Evolutionary conservation across 352 stramenopile genomes (phyloP).

Genomic region (Plasmopara viticola): DNA sequence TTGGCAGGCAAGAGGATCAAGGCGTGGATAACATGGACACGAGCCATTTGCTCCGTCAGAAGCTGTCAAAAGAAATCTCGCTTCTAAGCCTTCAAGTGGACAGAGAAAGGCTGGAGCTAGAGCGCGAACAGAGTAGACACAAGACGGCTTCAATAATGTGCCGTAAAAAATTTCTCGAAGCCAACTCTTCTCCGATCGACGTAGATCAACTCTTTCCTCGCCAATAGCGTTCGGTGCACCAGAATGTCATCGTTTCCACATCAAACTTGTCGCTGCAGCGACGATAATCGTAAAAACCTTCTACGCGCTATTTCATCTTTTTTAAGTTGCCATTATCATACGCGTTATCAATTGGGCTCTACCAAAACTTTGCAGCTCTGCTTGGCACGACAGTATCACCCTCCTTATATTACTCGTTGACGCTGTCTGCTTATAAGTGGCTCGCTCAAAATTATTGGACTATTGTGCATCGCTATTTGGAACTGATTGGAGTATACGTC

Average conservation of each 20-base stretch:
- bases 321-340: slow-evolving; percentile 32
- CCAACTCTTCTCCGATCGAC: slow-evolving; percentile 15
- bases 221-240: slow-evolving; percentile 5
- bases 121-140: slow-evolving; percentile 32
- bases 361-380: slow-evolving; percentile 23
- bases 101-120: slow-evolving; percentile 29
- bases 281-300: neutral
- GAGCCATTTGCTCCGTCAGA: slow-evolving; percentile 13
- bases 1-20: slow-evolving; percentile 12
- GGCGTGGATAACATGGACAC: slow-evolving; percentile 12
- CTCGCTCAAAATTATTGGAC: slow-evolving; percentile 9
- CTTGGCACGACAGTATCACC: slow-evolving; percentile 10
- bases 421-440: slow-evolving; percentile 11
- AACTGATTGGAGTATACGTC: slow-evolving; percentile 63
- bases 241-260: neutral
- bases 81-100: slow-evolving; percentile 24
- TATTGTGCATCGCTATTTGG: slow-evolving; percentile 30
- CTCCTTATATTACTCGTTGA: slow-evolving; percentile 17
- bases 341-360: slow-evolving; percentile 29
- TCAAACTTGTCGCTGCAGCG: neutral
- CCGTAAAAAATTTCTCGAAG: slow-evolving; percentile 28
- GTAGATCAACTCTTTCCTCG: slow-evolving; percentile 24
- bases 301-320: slow-evolving; percentile 21
- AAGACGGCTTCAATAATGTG: slow-evolving; percentile 26
- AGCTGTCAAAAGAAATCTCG: slow-evolving; percentile 21